These are phyloP conservation scores for Cinnamomum chago DNA, from an alignment of 164 flowering plant genomes.

Conservation along the genomic window DNA sequence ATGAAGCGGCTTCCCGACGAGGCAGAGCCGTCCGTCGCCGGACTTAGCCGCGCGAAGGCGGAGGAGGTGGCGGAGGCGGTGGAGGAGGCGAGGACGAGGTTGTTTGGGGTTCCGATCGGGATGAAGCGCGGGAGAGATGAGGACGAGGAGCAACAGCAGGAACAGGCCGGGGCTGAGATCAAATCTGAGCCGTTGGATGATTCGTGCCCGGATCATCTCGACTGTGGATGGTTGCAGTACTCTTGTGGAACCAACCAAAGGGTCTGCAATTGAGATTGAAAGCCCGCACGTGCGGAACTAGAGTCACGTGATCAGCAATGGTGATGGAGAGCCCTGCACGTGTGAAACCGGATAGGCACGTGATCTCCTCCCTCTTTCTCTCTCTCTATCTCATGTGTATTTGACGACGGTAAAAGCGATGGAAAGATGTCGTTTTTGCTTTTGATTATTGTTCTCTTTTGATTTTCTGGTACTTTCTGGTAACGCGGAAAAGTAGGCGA, in stretches of 20 bases:
- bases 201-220: slow-evolving; percentile 18
- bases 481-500: not conserved
- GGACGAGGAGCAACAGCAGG: slow-evolving; percentile 24
- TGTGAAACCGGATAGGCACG: not conserved
- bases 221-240: slow-evolving; percentile 39
- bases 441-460: not conserved
- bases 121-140: slow-evolving; percentile 47
- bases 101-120: slow-evolving; percentile 66
- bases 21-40: slow-evolving; percentile 9
- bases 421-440: slow-evolving; percentile 1
- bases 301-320: not conserved
- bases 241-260: slow-evolving; percentile 29
- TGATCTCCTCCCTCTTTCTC: not conserved
- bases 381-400: too few species aligned
- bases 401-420: not conserved
- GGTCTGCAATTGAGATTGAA: slow-evolving; percentile 31
- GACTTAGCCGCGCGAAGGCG: slow-evolving; percentile 3
- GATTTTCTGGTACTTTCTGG: not conserved
- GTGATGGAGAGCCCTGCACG: not conserved
- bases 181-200: slow-evolving; percentile 68
- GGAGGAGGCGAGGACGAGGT: slow-evolving; percentile 32
- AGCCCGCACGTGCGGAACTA: not conserved
- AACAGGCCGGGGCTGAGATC: slow-evolving; percentile 5
- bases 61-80: slow-evolving; percentile 8
- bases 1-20: slow-evolving; percentile 20